Percentiles rank a stretch among this genome's conserved stretches.
Conservation (phyloP, 306 rosid species). For the Cicer bijugum region DNA sequence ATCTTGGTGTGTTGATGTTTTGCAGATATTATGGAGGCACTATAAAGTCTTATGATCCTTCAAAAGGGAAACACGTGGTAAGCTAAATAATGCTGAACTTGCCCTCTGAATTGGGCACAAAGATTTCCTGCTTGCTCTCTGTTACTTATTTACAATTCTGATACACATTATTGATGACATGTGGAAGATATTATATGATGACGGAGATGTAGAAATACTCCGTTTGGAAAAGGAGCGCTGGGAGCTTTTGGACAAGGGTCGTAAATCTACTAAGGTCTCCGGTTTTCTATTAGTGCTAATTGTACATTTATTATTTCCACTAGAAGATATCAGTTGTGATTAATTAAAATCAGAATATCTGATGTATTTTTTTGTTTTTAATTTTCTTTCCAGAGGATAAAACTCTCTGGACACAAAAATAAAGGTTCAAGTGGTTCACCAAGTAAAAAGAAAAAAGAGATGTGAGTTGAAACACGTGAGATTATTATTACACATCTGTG, state of each 20-base stretch:
- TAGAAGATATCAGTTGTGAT: slow-evolving; percentile 28
- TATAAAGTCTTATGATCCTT: slow-evolving; percentile 78
- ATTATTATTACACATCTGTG: slow-evolving; percentile 35
- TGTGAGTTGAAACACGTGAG: slow-evolving; percentile 57
- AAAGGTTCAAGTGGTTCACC: slow-evolving; percentile 51
- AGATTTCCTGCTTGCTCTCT: slow-evolving; percentile 14
- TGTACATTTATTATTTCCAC: slow-evolving; percentile 39
- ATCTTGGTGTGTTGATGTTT: slow-evolving; percentile 46
- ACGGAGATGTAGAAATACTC: slow-evolving; percentile 60
- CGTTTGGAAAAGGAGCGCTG: slow-evolving; percentile 64
- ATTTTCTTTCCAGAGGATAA: slow-evolving; percentile 67
- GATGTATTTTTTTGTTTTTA: slow-evolving; percentile 36
- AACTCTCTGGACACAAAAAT: slow-evolving; percentile 54
- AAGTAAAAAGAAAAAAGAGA: slow-evolving; percentile 54
- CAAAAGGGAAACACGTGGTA: slow-evolving; percentile 93
- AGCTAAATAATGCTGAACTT: slow-evolving; percentile 49
- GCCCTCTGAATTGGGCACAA: slow-evolving; percentile 31
- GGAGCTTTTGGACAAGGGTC: slow-evolving; percentile 59
- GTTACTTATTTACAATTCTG: slow-evolving; percentile 36
- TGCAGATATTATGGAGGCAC: slow-evolving; percentile 90
- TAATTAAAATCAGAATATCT: slow-evolving; percentile 50
- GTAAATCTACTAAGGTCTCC: slow-evolving; percentile 53
- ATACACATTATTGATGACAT: slow-evolving; percentile 39
- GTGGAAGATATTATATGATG: slow-evolving; percentile 71
- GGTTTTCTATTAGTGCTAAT: slow-evolving; percentile 42